phyloP scores from a whole-genome alignment of 805 yeast genomes.

The Cephaloascus albidus region DNA sequence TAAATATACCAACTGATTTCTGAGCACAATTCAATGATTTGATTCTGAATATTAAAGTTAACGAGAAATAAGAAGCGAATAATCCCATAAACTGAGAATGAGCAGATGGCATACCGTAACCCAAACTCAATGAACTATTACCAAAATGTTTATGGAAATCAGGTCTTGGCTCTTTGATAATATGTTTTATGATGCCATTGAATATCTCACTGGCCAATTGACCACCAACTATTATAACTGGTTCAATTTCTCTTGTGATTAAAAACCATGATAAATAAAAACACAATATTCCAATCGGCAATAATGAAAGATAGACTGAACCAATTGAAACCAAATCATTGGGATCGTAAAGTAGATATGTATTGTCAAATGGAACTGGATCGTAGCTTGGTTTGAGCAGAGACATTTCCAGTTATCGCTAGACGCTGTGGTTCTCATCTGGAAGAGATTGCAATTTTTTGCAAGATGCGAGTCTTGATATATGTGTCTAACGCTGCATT shows the following conservation, averaged over 20 bases:
- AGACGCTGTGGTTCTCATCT: no score
- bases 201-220: conserved; percentile 70
- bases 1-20: conserved; percentile 17
- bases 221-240: conserved; percentile 76
- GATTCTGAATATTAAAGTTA: conserved; percentile 35
- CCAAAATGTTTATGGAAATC: conserved; percentile 36
- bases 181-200: conserved; percentile 58
- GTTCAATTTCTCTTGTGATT: conserved; percentile 75
- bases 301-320: conserved; percentile 65
- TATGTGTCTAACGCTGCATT: no score
- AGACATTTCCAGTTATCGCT: no score
- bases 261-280: conserved; percentile 82
- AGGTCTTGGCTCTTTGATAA: conserved; percentile 72
- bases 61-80: conserved; percentile 47
- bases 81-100: conserved; percentile 95
- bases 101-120: conserved; percentile 96
- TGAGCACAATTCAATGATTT: conserved; percentile 14
- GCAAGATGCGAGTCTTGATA: no score
- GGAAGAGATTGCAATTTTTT: no score
- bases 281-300: conserved; percentile 72
- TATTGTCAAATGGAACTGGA: conserved; percentile 73
- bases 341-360: conserved; percentile 74
- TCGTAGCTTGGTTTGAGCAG: no score
- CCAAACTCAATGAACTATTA: conserved; percentile 31
- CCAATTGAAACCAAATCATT: conserved; percentile 47